Conservation (phyloP, 1,284 basidiomycete genomes). For the Tilletia horrida region DNA sequence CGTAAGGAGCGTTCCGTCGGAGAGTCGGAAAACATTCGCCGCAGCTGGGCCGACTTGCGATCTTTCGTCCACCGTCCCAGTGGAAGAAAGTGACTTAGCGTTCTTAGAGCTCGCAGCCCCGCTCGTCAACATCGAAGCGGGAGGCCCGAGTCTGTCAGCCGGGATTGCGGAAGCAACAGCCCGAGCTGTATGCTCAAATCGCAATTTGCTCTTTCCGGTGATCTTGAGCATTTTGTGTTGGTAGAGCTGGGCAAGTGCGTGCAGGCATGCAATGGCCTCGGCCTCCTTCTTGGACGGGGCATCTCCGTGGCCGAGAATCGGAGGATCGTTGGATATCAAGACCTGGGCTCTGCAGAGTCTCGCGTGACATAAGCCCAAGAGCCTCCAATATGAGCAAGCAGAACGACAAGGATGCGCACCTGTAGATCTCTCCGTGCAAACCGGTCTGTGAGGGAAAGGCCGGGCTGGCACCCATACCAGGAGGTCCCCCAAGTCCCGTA, state of each 20-base stretch:
- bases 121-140: neutral
- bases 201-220: conserved; percentile 28
- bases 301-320: conserved; percentile 64
- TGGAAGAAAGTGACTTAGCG: no score
- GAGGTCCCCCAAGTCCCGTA: neutral
- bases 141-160: conserved; percentile 25
- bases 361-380: no score
- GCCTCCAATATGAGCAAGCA: neutral
- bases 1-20: conserved; percentile 67
- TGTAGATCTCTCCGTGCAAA: neutral
- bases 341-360: conserved; percentile 5
- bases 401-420: neutral
- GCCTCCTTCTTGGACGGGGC: conserved; percentile 67
- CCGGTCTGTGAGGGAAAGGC: neutral
- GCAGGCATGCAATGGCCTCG: conserved; percentile 64
- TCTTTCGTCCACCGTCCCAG: no score
- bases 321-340: conserved; percentile 23
- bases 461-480: neutral
- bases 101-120: no score
- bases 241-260: conserved; percentile 27
- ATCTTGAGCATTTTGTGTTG: conserved; percentile 28
- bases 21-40: conserved; percentile 56
- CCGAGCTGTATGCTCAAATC: conserved; percentile 33
- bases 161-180: conserved; percentile 56
- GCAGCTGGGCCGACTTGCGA: no score